Evolutionary conservation across 768 basidiomycete genomes (phyloP).

Genomic region (Tricholoma sp.): DNA sequence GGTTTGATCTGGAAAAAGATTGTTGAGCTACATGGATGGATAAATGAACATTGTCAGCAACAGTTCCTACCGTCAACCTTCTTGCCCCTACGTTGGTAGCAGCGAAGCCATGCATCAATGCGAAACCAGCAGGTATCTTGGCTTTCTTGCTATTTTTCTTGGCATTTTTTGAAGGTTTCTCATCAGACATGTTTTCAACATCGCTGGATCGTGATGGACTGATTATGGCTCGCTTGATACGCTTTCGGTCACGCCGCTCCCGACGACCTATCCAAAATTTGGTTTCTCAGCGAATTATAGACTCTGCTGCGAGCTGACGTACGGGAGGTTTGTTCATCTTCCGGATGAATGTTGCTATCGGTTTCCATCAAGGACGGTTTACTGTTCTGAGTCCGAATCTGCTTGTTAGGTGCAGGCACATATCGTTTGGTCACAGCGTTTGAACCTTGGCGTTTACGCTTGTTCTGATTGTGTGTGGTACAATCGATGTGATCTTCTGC

Average conservation of each 20-base stretch:
- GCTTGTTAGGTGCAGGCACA: neutral
- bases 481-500: neutral
- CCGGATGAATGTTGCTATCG: neutral
- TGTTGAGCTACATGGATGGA: neutral
- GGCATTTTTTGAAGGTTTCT: slow-evolving; percentile 15
- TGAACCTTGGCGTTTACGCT: slow-evolving; percentile 1
- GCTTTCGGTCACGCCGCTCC: slow-evolving; percentile 62
- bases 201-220: slow-evolving; percentile 22
- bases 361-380: neutral
- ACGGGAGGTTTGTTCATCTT: slow-evolving; percentile 23
- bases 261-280: slow-evolving; percentile 42
- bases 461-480: neutral
- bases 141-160: slow-evolving; percentile 22
- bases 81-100: slow-evolving; percentile 58
- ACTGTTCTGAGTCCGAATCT: neutral
- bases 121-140: slow-evolving; percentile 45
- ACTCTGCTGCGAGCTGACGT: slow-evolving; percentile 28
- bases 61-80: slow-evolving; percentile 50
- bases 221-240: slow-evolving; percentile 51
- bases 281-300: neutral
- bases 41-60: neutral
- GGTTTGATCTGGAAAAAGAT: neutral
- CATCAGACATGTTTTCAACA: slow-evolving; percentile 12
- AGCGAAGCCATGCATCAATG: slow-evolving; percentile 64
- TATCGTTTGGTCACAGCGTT: slow-evolving; percentile 5